These are phyloP conservation scores for Fragosphaeria purpurea DNA, from an alignment of 2,329 filamentous ascomycete species.

Conservation along the genomic window DNA sequence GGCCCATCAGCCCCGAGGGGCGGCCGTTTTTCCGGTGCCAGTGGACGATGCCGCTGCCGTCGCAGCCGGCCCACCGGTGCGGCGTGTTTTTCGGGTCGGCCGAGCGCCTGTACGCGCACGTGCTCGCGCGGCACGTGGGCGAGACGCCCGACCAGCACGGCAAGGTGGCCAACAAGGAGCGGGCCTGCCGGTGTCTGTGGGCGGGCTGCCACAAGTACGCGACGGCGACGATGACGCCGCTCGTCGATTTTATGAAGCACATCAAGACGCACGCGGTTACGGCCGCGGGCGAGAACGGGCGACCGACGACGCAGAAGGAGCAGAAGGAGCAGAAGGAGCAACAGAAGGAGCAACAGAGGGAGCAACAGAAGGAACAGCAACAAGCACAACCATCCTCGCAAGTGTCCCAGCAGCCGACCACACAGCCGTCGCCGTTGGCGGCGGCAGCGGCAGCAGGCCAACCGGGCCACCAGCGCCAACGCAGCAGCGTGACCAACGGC, in stretches of 20 bases:
- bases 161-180: slow-evolving; percentile 45
- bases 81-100: slow-evolving; percentile 52
- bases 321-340: slow-evolving; percentile 11
- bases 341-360: slow-evolving; percentile 1
- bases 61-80: slow-evolving; percentile 33
- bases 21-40: slow-evolving; percentile 57
- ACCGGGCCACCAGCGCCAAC: slow-evolving; percentile 14
- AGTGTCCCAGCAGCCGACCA: background rate
- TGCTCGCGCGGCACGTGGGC: slow-evolving; percentile 54
- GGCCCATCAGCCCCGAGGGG: slow-evolving; percentile 57
- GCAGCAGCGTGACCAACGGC: slow-evolving; percentile 17
- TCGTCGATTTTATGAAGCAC: slow-evolving; percentile 49
- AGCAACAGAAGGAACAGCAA: slow-evolving; percentile 4
- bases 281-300: slow-evolving; percentile 20
- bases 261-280: slow-evolving; percentile 57
- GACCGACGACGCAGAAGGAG: slow-evolving; percentile 14
- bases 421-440: background rate
- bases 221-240: slow-evolving; percentile 31
- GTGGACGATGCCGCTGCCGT: slow-evolving; percentile 34
- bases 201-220: slow-evolving; percentile 50
- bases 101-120: slow-evolving; percentile 62
- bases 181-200: slow-evolving; percentile 56
- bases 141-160: slow-evolving; percentile 45
- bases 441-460: background rate
- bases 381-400: background rate